Base-by-base conservation (phyloP, 2,329 filamentous ascomycete species). In the Microcyclospora tardicrescens region DNA sequence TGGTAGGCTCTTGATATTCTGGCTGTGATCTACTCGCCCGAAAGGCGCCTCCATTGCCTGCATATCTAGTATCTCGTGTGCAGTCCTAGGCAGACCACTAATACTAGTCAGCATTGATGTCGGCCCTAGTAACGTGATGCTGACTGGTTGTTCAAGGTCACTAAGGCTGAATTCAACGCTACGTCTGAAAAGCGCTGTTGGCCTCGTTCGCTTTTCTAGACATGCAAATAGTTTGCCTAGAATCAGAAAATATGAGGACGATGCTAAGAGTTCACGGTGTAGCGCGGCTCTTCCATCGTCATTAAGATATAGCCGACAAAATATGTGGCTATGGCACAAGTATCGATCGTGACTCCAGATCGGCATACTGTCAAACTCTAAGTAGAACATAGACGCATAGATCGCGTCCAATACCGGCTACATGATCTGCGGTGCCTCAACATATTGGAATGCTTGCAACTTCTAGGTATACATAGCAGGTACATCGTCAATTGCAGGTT, bases 401-500 rank as follows among this genome's bases (percentile, higher is more conserved):
- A 53, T 47, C 9, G 45, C 44, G 33, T 53, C 43, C 12, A 44
- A 30, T n/a, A 32, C 19, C 24, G 28, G 28, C 28, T n/a, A 10
- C 28, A 30, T 10, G 10, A 41, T 16, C n/a, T 30, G 45, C 31
- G 11, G 34, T n/a, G 5, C 33, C 13, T n/a, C 10, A 19, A 48
- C 37, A 16, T 37, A 39, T 19, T 37, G 19, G 11, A 38, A 24
- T 11, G 43, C 37, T 36, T 44, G 38, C 11, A 15, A 11, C 16
- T 48, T 46, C 12, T 49, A 32, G 9, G 29, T 12, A 4, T 46
- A 13, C 30, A 52, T 50, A 5, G 42, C 35, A 8, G 31, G 33
- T 4, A 48, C 37, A 28, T 54, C 46, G 38, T 53, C 45, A 8
- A 53, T 36, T 2, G 37, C 40, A 13, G 52, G 46, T 38, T 54